Evolutionary conservation across 2,329 filamentous ascomycete species (phyloP), one percentile per base, ranked within the genome.

Genomic region (Dactylellina sp.): DNA sequence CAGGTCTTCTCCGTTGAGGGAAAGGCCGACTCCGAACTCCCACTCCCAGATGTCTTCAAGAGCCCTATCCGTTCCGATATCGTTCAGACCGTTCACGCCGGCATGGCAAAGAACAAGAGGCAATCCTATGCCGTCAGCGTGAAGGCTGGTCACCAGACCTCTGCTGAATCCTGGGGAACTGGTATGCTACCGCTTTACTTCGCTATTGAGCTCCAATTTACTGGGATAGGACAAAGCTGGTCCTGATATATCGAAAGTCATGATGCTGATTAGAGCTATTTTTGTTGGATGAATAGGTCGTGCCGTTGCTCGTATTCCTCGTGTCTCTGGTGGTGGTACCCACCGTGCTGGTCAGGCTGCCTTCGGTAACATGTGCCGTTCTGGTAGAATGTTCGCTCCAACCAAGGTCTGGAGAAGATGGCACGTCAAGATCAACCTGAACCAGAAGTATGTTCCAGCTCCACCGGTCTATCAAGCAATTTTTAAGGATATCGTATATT

Each of bases 361-460:
- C 81, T 99, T 98, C 85, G 95, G 95, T 92, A 99, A 99, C 91
- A 93, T 94, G 93, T 99, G 95, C 88, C 93, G 95, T 84, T 97
- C 94, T 83, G 95, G 96, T 88, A 95, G 95, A 87, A 99, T 99
- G 95, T 99, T 99, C 87, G 95, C 95, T 80, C 95, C 95, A 80
- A 99, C 95, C 86, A 99, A 99, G 91, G 91, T 97, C 87, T 99
- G 95, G 96, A 89, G 95, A 84, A 97, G 97, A 88, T 99, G 95
- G 96, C 95, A 99, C 89, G 89, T 97, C 88, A 98, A 98, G 93
- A 89, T 99, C 89, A 97, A 96, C 89, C 89, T 96, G 85, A 91
- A 91, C 85, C 95, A 99, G 89, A 97, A 95, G 92, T 93, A 83
- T 84, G 52, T 53, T 60, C 55, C 55, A 50, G 37, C 40, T 70